Conservation (phyloP, 1,139 yeast species). For the Taphrina pruni region DNA sequence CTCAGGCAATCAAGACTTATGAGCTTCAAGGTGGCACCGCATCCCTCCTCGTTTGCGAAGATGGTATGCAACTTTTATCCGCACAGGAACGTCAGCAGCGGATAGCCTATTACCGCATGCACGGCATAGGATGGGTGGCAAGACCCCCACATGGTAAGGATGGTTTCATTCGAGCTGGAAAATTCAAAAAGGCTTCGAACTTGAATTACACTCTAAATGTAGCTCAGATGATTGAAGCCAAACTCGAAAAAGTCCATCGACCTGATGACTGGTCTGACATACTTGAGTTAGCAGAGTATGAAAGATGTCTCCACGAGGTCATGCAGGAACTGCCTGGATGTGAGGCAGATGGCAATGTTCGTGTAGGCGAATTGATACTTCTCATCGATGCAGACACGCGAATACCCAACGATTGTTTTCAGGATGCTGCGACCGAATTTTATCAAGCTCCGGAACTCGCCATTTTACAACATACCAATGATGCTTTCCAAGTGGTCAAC, state of each 20-base stretch:
- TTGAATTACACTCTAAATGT: conserved; percentile 44
- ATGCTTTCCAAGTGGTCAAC: conserved; percentile 44
- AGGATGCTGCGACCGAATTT: conserved; percentile 46
- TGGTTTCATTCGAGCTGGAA: conserved; percentile 45
- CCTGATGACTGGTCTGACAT: conserved; percentile 37
- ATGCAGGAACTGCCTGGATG: conserved; percentile 30
- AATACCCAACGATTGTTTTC: conserved; percentile 45
- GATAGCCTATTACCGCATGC: conserved; percentile 43
- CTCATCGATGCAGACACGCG: conserved; percentile 46
- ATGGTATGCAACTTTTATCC: conserved; percentile 43
- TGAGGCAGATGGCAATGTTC: conserved; percentile 44
- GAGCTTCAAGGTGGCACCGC: conserved; percentile 45
- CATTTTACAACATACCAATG: conserved; percentile 44
- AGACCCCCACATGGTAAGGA: conserved; percentile 45
- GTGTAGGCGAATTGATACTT: conserved; percentile 45
- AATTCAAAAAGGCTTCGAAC: conserved; percentile 46
- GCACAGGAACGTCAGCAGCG: conserved; percentile 35
- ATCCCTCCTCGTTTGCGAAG: conserved; percentile 42
- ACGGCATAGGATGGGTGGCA: conserved; percentile 44
- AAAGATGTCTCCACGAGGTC: conserved; percentile 23
- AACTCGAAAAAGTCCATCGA: conserved; percentile 38
- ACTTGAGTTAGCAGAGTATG: conserved; percentile 32
- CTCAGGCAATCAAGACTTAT: conserved; percentile 42
- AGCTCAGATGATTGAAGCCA: conserved; percentile 43
- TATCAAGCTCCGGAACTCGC: conserved; percentile 45